A percentile compares a stretch with the other conserved stretches of the same genome.
Evolutionary conservation across 805 yeast species (phyloP).

Genomic region (Candida nemodendra): DNA sequence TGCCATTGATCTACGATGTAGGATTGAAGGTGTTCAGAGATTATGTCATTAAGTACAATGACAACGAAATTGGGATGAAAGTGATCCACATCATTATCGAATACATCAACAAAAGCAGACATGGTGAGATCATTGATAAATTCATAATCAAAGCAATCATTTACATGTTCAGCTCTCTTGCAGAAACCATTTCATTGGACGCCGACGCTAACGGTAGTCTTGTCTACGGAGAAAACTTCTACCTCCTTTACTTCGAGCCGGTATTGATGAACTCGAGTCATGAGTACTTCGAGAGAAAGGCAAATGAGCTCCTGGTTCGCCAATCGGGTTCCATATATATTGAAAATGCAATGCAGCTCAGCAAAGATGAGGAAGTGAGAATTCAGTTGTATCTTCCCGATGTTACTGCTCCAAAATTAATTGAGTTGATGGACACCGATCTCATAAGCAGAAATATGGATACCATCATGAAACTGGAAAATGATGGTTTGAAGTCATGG

Average conservation of each 20-base stretch:
- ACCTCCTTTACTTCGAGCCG: constrained; percentile 66
- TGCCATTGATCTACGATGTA: constrained; percentile 66
- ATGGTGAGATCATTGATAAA: constrained; percentile 54
- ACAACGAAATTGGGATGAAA: constrained; percentile 49
- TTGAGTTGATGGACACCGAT: constrained; percentile 55
- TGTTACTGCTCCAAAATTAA: constrained; percentile 51
- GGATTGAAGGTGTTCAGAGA: constrained; percentile 70
- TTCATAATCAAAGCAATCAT: constrained; percentile 60
- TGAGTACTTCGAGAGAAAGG: constrained; percentile 49
- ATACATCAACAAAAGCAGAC: constrained; percentile 56
- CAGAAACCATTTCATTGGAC: constrained; percentile 33
- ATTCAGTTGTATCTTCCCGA: constrained; percentile 53
- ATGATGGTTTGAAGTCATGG: constrained; percentile 61
- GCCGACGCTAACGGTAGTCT: constrained; percentile 7
- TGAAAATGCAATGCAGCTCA: constrained; percentile 47
- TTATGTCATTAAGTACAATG: constrained; percentile 49
- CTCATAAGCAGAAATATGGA: constrained; percentile 58
- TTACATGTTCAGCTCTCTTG: constrained; percentile 67
- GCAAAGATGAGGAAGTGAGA: constrained; percentile 62
- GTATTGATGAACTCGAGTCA: constrained; percentile 53
- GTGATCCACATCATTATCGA: constrained; percentile 50
- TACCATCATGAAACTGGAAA: constrained; percentile 47
- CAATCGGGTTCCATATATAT: constrained; percentile 57
- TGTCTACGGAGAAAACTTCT: constrained; percentile 58
- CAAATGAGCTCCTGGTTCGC: constrained; percentile 42